Base-by-base conservation (phyloP, 2,329 filamentous ascomycete genomes). In the Cladosporium colombiae region DNA sequence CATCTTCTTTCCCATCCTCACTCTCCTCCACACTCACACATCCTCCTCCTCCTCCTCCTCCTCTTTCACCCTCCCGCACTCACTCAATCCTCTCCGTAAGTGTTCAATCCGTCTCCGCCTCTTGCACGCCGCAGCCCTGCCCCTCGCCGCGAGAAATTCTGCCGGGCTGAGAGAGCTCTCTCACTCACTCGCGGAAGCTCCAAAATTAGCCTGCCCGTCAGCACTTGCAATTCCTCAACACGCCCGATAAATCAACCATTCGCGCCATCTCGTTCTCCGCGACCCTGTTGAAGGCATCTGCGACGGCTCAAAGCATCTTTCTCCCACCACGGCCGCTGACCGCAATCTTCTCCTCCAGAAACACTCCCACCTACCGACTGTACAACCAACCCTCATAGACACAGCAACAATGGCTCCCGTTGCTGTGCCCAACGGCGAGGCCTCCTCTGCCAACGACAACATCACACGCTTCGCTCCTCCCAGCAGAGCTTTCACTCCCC, bases 381-480 rank as follows among this genome's bases (percentile, higher is more conserved):
- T 40, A 21, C 52, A 57, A 29, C 58, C 64, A 62, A 60, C 53
- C 61, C 31, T 65, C 65, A 62, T 33, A 53, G 23, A 53, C 61
- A 63, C 70, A 78, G 65, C 65, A 67, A 81, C 74, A 71, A 83
- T 83, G 81, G 78, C 80, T 74, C 76, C 78, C 71, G 76, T 78
- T 69, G 78, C 76, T 71, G 71, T 75, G 70, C 67, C 70, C 62
- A 73, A 73, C 63, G 72, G 68, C 67, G 70, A 70, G 65, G 72
- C 69, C 72, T 77, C 84, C 74, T 92, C 91, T 79, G 93, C 92
- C 81, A 97, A 99, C 86, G 95, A 99, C 86, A 98, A 98, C 85
- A 98, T 99, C 83, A 90, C 91, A 81, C 93, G 95, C 75, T 99
- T 99, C 82, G 88, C 89, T 75, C 92, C 94, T 76, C 92, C 95